Conservation (phyloP, 129 eudicot genomes). For the Sambucus nigra region DNA sequence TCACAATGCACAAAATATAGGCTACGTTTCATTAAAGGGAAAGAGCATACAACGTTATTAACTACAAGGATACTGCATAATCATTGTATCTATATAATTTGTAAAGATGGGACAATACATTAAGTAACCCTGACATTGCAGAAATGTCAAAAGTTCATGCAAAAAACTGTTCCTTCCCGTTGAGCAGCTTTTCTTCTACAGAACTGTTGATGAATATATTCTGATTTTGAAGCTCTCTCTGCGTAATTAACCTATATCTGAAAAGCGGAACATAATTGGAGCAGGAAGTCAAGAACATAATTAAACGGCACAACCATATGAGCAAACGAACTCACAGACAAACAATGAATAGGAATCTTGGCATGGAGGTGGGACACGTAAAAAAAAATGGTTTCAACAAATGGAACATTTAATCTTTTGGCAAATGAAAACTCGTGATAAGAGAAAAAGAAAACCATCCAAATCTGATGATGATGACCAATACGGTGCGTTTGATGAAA, state of each 20-base stretch:
- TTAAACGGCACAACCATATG: too few species aligned
- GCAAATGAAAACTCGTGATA: too few species aligned
- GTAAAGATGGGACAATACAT: conserved; percentile 39
- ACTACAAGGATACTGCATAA: too few species aligned
- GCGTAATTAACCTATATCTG: conserved; percentile 34
- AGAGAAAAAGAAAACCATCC: too few species aligned
- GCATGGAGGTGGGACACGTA: too few species aligned
- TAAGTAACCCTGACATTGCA: conserved; percentile 79
- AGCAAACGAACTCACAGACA: too few species aligned
- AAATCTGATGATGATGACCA: too few species aligned
- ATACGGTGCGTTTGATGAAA: too few species aligned
- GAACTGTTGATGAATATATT: conserved; percentile 15
- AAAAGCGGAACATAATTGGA: conserved; percentile 22
- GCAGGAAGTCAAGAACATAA: too few species aligned
- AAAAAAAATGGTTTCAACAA: too few species aligned
- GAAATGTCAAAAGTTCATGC: conserved; percentile 66
- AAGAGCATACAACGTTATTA: conserved; percentile 1
- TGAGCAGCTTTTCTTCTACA: conserved; percentile 32
- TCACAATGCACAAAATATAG: background rate
- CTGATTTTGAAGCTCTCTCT: conserved; percentile 24
- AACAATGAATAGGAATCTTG: too few species aligned
- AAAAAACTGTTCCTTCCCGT: conserved; percentile 31
- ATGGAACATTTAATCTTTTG: too few species aligned
- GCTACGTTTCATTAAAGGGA: background rate
- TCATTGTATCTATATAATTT: background rate